Conservation (phyloP, 805 yeast genomes). For the Nakazawaea holstii region DNA sequence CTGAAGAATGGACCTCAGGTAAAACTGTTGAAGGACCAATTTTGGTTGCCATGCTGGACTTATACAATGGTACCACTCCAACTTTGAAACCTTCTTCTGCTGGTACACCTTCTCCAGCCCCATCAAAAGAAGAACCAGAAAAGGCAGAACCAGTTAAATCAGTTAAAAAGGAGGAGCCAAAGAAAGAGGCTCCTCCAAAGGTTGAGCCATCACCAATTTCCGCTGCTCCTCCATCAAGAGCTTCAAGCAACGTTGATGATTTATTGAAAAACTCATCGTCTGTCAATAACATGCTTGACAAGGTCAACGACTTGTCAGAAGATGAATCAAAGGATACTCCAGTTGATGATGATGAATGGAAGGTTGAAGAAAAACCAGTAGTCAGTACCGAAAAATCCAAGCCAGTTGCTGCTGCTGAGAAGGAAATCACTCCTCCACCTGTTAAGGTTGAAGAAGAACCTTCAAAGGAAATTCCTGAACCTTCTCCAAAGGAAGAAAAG, state of each 20-base stretch:
- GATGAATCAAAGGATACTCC: conserved; percentile 29
- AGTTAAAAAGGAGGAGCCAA: conserved; percentile 17
- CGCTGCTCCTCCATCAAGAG: conserved; percentile 9
- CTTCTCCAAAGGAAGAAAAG: too few species aligned
- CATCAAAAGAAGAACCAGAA: conserved; percentile 16
- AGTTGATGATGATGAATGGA: conserved; percentile 22
- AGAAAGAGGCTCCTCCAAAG: conserved; percentile 15
- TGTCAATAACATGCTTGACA: conserved; percentile 41
- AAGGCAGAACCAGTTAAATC: conserved; percentile 14
- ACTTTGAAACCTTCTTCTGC: conserved; percentile 36
- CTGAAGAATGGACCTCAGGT: conserved; percentile 78
- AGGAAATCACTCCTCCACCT: background rate
- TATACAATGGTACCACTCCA: conserved; percentile 75
- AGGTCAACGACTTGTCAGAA: conserved; percentile 34
- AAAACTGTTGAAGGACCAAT: conserved; percentile 80
- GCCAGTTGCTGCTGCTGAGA: conserved; percentile 9
- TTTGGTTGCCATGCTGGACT: conserved; percentile 64
- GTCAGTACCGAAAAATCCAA: conserved; percentile 1
- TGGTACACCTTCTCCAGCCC: conserved; percentile 18
- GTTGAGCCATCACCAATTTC: background rate
- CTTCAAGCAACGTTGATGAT: conserved; percentile 36
- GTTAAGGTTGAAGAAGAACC: conserved; percentile 6
- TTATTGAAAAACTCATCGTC: conserved; percentile 38
- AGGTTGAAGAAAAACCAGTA: conserved; percentile 13
- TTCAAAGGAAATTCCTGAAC: conserved; percentile 6